These are phyloP conservation scores for Kazachstania africana DNA, from an alignment of 805 yeast species.

Conservation along the genomic window DNA sequence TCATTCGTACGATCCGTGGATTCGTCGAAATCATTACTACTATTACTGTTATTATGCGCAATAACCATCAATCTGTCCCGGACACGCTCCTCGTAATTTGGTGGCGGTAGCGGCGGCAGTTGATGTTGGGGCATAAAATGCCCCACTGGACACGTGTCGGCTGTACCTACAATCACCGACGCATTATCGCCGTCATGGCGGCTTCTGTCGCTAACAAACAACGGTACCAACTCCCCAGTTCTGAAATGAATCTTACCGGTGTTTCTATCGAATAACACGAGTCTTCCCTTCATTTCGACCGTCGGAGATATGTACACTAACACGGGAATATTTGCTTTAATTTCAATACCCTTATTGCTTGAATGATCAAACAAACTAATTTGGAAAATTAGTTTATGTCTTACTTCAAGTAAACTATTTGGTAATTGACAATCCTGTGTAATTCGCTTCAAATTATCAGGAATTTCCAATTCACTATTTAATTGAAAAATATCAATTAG, in stretches of 20 bases:
- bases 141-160: too few relatives aligned
- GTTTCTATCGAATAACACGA: conserved; percentile 27
- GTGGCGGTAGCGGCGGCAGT: conserved; percentile 50
- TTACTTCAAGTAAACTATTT: conserved; percentile 52
- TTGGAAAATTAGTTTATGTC: conserved; percentile 70
- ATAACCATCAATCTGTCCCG: background rate
- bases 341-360: conserved; percentile 66
- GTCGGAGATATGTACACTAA: conserved; percentile 63
- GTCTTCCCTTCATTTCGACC: conserved; percentile 41
- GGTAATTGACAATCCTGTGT: conserved; percentile 76
- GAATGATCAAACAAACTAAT: conserved; percentile 35
- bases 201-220: conserved; percentile 16
- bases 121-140: too few relatives aligned
- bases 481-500: conserved; percentile 52
- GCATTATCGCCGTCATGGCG: too few relatives aligned
- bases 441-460: conserved; percentile 55
- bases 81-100: conserved; percentile 50
- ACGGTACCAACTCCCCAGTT: conserved; percentile 25
- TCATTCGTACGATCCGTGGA: conserved; percentile 2
- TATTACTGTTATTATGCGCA: too few relatives aligned
- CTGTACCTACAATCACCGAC: too few relatives aligned
- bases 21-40: too few relatives aligned
- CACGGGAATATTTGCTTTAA: conserved; percentile 78
- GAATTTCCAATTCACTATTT: conserved; percentile 46
- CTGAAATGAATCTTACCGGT: conserved; percentile 33